These are phyloP conservation scores for Aspergillus pseudoterreus DNA, from an alignment of 2,329 filamentous ascomycete genomes.

Conservation along the genomic window DNA sequence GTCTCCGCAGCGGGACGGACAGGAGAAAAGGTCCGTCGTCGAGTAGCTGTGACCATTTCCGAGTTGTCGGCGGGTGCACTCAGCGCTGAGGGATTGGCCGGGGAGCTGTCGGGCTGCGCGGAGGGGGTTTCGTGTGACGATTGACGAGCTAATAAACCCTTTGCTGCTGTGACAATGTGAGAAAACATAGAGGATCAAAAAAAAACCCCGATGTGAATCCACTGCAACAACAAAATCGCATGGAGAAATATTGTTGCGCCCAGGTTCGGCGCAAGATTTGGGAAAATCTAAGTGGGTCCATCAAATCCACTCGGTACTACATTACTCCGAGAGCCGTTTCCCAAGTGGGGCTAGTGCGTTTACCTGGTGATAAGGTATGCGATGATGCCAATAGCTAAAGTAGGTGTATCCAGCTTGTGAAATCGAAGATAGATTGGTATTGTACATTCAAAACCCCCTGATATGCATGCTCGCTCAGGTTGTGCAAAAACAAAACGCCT, in stretches of 20 bases:
- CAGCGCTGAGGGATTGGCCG: conserved; percentile 7
- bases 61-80: conserved; percentile 13
- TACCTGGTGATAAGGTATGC: not conserved
- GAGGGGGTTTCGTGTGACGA: conserved; percentile 20
- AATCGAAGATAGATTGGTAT: conserved; percentile 2
- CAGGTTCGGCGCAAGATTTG: conserved; percentile 7
- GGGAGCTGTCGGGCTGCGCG: conserved; percentile 6
- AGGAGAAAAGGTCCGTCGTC: conserved; percentile 22
- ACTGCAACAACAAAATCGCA: not conserved
- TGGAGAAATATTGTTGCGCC: conserved; percentile 18
- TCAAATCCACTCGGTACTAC: conserved; percentile 12
- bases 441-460: not conserved
- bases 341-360: not conserved
- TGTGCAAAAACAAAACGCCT: not conserved
- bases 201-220: conserved; percentile 4
- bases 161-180: conserved; percentile 39
- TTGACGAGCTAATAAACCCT: conserved; percentile 37
- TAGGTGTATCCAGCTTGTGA: not conserved
- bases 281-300: conserved; percentile 8
- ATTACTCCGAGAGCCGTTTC: conserved; percentile 17
- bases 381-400: not conserved
- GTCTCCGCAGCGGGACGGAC: conserved; percentile 12
- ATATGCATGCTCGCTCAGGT: too few species aligned
- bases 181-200: conserved; percentile 36
- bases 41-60: conserved; percentile 35